Conservation (phyloP, 1,284 basidiomycete species). For the Schizophyllum commune region DNA sequence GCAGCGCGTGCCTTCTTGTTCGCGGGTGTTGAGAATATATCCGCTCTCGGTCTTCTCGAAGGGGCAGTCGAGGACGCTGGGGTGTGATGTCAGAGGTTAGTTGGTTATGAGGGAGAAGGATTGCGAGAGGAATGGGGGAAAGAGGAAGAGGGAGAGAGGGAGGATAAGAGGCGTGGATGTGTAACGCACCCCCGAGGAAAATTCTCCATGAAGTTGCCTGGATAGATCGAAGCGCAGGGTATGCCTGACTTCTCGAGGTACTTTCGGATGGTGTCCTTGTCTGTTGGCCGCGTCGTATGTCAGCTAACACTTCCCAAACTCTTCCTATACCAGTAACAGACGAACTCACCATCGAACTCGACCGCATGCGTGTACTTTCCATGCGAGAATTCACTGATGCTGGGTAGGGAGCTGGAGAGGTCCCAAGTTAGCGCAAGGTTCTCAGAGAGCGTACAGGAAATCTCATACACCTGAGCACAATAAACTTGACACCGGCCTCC, state of each 20-base stretch:
- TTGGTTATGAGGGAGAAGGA: too few species aligned
- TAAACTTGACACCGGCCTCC: not conserved
- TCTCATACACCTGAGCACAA: not conserved
- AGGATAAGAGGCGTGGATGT: not conserved
- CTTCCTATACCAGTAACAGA: not conserved
- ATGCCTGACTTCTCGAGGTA: conserved; percentile 6
- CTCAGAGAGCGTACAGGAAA: too few species aligned
- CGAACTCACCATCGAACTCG: not conserved
- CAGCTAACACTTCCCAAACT: too few species aligned
- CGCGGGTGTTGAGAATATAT: conserved; percentile 3
- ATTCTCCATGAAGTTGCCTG: conserved; percentile 6
- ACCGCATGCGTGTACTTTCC: not conserved
- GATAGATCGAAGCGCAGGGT: conserved; percentile 1
- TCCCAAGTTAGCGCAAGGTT: not conserved
- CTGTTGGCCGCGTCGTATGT: not conserved
- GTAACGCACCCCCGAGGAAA: not conserved
- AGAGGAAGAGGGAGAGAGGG: not conserved
- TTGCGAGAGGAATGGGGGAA: too few species aligned
- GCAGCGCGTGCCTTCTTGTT: not conserved
- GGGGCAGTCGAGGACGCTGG: not conserved
- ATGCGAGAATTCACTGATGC: not conserved
- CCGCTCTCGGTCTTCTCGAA: conserved; percentile 1
- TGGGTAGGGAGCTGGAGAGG: not conserved
- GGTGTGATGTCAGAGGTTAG: too few species aligned
- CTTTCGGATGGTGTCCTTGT: conserved; percentile 4